Evolutionary conservation across 768 basidiomycete genomes (phyloP).

Genomic region (Psilocybe cubensis): DNA sequence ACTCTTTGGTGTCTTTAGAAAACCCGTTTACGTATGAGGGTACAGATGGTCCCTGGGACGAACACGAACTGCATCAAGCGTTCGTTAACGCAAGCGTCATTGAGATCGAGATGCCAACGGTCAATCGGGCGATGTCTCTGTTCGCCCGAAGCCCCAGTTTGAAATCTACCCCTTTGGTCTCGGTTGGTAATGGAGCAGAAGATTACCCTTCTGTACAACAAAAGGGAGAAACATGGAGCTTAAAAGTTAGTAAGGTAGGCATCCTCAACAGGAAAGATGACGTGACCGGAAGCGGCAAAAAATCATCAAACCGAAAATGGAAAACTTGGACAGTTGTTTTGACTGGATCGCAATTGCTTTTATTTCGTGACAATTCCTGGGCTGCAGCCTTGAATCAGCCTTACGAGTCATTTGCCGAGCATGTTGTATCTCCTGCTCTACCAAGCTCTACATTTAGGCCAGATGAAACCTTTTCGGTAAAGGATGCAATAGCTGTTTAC

Average conservation of each 20-base stretch:
- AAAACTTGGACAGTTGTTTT: constrained; percentile 82
- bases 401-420: constrained; percentile 27
- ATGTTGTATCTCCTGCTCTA: constrained; percentile 20
- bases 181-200: constrained; percentile 4
- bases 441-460: constrained; percentile 59
- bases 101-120: constrained; percentile 52
- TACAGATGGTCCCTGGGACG: constrained; percentile 66
- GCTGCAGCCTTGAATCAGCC: constrained; percentile 48
- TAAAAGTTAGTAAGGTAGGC: constrained; percentile 84
- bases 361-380: constrained; percentile 79
- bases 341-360: constrained; percentile 88
- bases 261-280: constrained; percentile 85
- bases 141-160: constrained; percentile 42
- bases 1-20: constrained; percentile 54
- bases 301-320: constrained; percentile 84
- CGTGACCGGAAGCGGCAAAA: constrained; percentile 73
- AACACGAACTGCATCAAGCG: constrained; percentile 61
- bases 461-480: constrained; percentile 84
- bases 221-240: constrained; percentile 27
- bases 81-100: constrained; percentile 66
- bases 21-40: constrained; percentile 75
- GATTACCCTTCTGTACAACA: constrained; percentile 18
- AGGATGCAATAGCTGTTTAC: constrained; percentile 77
- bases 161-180: not conserved
- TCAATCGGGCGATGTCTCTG: constrained; percentile 36